phyloP scores from a whole-genome alignment of 1,284 basidiomycete species.

The Boletellus deceptivus region DNA sequence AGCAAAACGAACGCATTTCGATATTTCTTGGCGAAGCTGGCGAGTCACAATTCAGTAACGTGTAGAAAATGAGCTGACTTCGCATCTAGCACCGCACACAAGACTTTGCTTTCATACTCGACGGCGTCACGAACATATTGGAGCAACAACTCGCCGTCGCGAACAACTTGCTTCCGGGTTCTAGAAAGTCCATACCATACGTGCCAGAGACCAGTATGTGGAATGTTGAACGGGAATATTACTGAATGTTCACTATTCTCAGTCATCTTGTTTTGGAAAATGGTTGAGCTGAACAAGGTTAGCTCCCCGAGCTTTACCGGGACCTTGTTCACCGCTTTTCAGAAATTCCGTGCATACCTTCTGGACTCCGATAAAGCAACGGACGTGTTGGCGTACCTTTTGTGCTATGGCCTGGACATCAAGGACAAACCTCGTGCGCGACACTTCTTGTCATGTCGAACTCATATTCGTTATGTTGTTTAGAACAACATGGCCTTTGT shows the following conservation, averaged over 20 bases:
- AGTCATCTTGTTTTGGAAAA: conserved; percentile 90
- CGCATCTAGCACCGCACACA: conserved; percentile 73
- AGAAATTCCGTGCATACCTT: conserved; percentile 86
- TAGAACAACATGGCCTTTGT: conserved; percentile 89
- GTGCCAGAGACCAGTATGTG: conserved; percentile 75
- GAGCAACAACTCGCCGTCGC: conserved; percentile 72
- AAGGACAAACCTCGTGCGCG: conserved; percentile 85
- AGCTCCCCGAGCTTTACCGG: conserved; percentile 7
- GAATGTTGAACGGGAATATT: conserved; percentile 2
- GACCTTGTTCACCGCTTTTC: conserved; percentile 1
- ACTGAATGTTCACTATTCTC: conserved; percentile 8
- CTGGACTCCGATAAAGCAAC: conserved; percentile 77
- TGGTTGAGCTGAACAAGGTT: conserved; percentile 89
- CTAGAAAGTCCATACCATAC: conserved; percentile 76
- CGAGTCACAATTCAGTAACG: conserved; percentile 35
- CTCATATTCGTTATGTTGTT: conserved; percentile 16
- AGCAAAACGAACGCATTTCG: conserved; percentile 83
- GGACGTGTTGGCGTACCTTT: conserved; percentile 73
- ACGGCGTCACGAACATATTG: conserved; percentile 70
- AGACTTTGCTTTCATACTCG: conserved; percentile 82
- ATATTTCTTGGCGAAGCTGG: conserved; percentile 87
- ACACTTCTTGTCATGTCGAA: conserved; percentile 4
- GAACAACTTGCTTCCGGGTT: conserved; percentile 79
- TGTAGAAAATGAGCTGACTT: conserved; percentile 8
- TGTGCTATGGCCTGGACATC: conserved; percentile 79